Evolutionary conservation across 2,329 filamentous ascomycete genomes (phyloP).

Genomic region (Calonectria pseudoreteaudii): DNA sequence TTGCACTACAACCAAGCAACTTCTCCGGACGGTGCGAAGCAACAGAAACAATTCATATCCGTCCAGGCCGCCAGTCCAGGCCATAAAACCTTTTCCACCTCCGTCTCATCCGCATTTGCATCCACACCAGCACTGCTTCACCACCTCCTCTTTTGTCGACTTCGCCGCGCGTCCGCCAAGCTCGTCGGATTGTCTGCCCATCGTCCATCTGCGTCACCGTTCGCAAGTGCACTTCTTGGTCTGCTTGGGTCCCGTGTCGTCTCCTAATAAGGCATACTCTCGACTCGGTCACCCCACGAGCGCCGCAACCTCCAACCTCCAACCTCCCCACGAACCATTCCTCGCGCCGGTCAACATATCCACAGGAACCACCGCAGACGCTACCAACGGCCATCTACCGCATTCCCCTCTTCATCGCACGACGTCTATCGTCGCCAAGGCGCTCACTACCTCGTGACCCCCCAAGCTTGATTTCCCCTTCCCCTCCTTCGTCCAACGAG

Average conservation of each 20-base stretch:
- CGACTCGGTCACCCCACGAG: slow-evolving; percentile 35
- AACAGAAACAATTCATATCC: slow-evolving; percentile 17
- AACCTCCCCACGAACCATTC: slow-evolving; percentile 29
- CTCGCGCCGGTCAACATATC: slow-evolving; percentile 24
- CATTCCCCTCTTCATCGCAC: slow-evolving; percentile 28
- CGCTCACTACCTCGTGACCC: slow-evolving; percentile 36
- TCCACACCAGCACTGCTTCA: background rate
- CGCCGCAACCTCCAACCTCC: slow-evolving; percentile 34
- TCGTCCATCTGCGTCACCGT: slow-evolving; percentile 19
- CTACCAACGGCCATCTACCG: background rate
- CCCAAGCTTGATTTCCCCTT: slow-evolving; percentile 36
- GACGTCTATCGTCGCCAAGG: slow-evolving; percentile 25
- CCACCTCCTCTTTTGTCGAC: background rate
- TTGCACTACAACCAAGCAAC: slow-evolving; percentile 12
- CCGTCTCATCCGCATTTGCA: slow-evolving; percentile 12
- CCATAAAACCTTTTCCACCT: slow-evolving; percentile 14
- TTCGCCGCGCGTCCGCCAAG: slow-evolving; percentile 19
- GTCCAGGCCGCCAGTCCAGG: slow-evolving; percentile 17
- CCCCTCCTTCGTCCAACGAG: slow-evolving; percentile 33
- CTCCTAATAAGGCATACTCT: slow-evolving; percentile 14
- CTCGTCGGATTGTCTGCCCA: background rate
- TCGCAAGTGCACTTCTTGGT: slow-evolving; percentile 36
- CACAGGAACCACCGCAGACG: slow-evolving; percentile 18
- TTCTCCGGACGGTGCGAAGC: background rate
- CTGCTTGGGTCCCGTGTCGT: slow-evolving; percentile 30